Evolutionary conservation across 192 early-diverging fungal genomes (phyloP).

Genomic region (Podila epigama): DNA sequence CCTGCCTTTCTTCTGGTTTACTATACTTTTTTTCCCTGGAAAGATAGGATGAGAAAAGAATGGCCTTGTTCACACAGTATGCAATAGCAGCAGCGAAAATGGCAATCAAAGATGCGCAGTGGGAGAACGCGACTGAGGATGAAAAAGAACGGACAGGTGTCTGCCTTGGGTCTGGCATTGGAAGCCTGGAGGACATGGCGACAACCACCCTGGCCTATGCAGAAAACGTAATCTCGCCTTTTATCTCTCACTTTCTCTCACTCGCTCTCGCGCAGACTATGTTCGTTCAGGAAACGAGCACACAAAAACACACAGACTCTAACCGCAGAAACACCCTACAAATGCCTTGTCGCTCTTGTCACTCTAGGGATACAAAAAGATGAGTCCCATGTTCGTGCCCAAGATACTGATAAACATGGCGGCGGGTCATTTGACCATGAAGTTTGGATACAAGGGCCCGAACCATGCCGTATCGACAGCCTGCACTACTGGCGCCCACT

Average conservation of each 20-base stretch:
- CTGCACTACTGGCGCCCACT: constrained; percentile 95
- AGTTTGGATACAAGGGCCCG: constrained; percentile 85
- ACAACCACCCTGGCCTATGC: constrained; percentile 60
- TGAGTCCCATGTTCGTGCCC: constrained; percentile 93
- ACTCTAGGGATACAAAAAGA: constrained; percentile 71
- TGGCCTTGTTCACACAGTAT: constrained; percentile 89
- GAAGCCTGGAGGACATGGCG: constrained; percentile 86
- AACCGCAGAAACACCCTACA: too few species aligned
- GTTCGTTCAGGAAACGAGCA: neutral
- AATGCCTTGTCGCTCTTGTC: too few species aligned
- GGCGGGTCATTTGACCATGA: constrained; percentile 91
- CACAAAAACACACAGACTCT: neutral
- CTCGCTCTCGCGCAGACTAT: neutral
- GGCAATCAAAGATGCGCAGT: constrained; percentile 86
- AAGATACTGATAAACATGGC: constrained; percentile 94
- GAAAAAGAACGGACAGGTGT: constrained; percentile 83
- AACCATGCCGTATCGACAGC: constrained; percentile 94
- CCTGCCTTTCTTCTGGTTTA: neutral
- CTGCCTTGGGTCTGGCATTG: constrained; percentile 95
- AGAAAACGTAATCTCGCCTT: constrained; percentile 56
- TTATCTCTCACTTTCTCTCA: too few species aligned
- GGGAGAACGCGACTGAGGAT: constrained; percentile 60
- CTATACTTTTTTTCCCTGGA: neutral
- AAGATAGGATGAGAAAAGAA: constrained; percentile 73
- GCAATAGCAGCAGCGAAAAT: constrained; percentile 83